These are phyloP conservation scores for Pugionium cornutum DNA, from an alignment of 345 rosid genomes.

Conservation along the genomic window DNA sequence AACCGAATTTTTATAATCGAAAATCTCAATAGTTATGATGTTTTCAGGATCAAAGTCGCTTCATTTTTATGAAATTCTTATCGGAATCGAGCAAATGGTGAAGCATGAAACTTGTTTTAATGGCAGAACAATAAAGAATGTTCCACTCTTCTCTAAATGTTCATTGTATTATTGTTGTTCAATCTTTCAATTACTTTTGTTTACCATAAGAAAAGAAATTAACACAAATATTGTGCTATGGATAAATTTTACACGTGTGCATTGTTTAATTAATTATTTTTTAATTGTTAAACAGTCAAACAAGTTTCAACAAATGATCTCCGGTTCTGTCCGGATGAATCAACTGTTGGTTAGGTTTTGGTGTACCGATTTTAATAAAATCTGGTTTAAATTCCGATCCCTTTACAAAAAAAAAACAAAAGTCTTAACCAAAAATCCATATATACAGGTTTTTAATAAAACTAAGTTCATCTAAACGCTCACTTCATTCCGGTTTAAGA, in stretches of 20 bases:
- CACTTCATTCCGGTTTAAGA: no score
- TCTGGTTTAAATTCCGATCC: not conserved
- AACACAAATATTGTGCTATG: not conserved
- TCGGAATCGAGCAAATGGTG: not conserved
- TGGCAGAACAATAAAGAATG: constrained; percentile 1
- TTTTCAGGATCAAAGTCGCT: constrained; percentile 27
- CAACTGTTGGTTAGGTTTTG: not conserved
- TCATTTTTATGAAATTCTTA: not conserved
- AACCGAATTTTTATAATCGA: not conserved
- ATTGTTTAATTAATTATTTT: no score
- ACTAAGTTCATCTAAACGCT: no score
- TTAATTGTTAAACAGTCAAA: no score
- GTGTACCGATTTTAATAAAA: not conserved
- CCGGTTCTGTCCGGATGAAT: not conserved
- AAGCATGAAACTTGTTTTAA: constrained; percentile 20
- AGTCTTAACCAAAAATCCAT: no score
- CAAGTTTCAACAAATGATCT: not conserved
- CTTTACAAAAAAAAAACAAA: not conserved
- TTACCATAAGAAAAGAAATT: not conserved
- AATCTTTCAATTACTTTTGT: not conserved
- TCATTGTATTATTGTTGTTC: not conserved
- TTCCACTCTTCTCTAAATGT: constrained; percentile 7
- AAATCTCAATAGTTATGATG: not conserved
- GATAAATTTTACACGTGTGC: not conserved
- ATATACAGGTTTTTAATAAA: no score